Evolutionary conservation across 441 rosid species (phyloP), one percentile per base, ranked within the genome.

Genomic region (Bocquillonia castaneifolia): DNA sequence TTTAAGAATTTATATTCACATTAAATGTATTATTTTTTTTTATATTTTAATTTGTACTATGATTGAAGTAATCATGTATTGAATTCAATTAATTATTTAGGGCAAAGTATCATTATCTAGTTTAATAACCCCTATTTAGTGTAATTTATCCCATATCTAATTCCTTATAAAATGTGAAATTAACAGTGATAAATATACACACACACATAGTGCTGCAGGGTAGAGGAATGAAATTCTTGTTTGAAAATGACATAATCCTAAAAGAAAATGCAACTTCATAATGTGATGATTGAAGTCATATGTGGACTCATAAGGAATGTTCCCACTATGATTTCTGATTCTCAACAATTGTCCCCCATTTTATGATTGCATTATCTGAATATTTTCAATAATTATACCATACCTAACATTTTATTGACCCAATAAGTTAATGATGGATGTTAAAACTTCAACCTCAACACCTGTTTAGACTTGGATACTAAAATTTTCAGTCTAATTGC

Each of bases 361-460:
- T 70, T 59, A 76, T 70, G 44, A 75, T 79, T 70, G 57, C 73
- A 67, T 55, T 69, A 45, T 55, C 54, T 42, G 26, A 60, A 61
- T 31, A 42, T 25, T 36, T 42, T 56, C 39, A 26, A 42, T 40
- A 45, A 55, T 77, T 44, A 67, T 63, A 31, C 36, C 67, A 25
- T 40, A 62, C 62, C 67, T 47, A 47, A 48, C 65, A 57, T 56
- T 47, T 50, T 50, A 50, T 1, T 13, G 2, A 55, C 63, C 61
- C 58, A 47, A 63, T n/a, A n/a, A 22, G 28, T 6, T 13, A 51
- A 15, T 20, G n/a, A n/a, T n/a, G n/a, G n/a, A n/a, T n/a, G n/a
- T n/a, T n/a, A n/a, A n/a, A n/a, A n/a, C n/a, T n/a, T n/a, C n/a
- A n/a, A n/a, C n/a, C n/a, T n/a, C n/a, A n/a, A n/a, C n/a, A n/a